Evolutionary conservation across 2,329 filamentous ascomycete genomes (phyloP), one percentile per base, ranked within the genome.

Genomic region (Chaetomiaceae sp.): DNA sequence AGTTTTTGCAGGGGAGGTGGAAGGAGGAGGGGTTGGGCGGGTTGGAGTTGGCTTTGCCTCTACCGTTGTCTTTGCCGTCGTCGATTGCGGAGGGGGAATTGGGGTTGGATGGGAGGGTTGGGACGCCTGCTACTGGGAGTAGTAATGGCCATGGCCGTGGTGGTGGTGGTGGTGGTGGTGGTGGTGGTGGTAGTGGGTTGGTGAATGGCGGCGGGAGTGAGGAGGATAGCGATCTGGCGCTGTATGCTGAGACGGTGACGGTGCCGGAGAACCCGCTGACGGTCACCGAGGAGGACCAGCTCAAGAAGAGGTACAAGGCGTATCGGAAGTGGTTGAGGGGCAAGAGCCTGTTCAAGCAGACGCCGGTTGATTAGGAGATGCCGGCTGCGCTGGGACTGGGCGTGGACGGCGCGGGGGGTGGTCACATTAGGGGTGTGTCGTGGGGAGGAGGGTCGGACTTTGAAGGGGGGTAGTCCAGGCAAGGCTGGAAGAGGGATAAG

Each of bases 341-440:
- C 17, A 97, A 96, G 75, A 96, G 90, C 64, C 80, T 97, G 64
- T 97, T 97, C 70, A 97, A 97, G 72, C 91, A 96, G 76, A 83
- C 86, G 69, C 83, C 85, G 42, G 76, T 82, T 48, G 80, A 81
- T 58, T 81, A 44, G 40, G 44, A 23, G 56, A 45, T 44, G 56
- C 51, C 43, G 46, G 9, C 6, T 46, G 15, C 20, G 14, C 29
- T 43, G 36, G 48, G 17, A 11, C 14, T 11, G 17, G 37, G 4
- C 8, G 38, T 6, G 6, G 37, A 11, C 19, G 17, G 27, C 25
- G 8, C 14, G 7, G 14, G 2, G 14, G 20, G n/a, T 29, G 25
- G 31, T 31, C n/a, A n/a, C n/a, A 43, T 9, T 12, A 15, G 40
- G 22, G n/a, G 39, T 15, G 19, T 19, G 25, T 20, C 29, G 37